Conservation (phyloP, 208 protist genomes). For the Trypanosoma scelopori region DNA sequence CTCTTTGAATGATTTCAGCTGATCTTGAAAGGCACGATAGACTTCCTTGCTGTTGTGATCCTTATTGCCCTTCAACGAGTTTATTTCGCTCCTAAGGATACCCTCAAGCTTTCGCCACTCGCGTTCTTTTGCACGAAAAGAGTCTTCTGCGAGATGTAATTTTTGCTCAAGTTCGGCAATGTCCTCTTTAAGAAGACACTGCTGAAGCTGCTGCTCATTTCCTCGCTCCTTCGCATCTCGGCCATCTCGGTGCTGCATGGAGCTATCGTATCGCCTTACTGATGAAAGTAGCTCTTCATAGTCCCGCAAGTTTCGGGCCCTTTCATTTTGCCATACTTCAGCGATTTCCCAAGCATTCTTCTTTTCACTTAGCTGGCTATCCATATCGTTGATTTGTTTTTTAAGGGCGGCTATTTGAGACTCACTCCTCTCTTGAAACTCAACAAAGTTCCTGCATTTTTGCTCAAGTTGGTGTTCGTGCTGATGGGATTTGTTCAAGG, state of each 20-base stretch:
- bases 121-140: conserved; percentile 62
- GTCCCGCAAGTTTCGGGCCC: conserved; percentile 45
- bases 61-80: conserved; percentile 28
- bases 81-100: conserved; percentile 38
- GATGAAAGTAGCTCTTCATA: conserved; percentile 46
- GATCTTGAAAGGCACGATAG: conserved; percentile 60
- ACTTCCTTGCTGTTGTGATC: conserved; percentile 40
- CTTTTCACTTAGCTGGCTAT: conserved; percentile 55
- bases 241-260: conserved; percentile 20
- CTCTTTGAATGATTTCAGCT: conserved; percentile 50
- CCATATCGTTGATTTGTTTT: conserved; percentile 39
- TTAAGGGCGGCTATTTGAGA: conserved; percentile 17
- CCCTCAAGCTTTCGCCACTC: conserved; percentile 50
- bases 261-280: conserved; percentile 27
- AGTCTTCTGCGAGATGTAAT: conserved; percentile 52
- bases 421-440: conserved; percentile 37
- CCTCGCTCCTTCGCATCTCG: conserved; percentile 28
- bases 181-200: conserved; percentile 68
- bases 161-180: conserved; percentile 70
- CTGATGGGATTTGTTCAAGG: conserved; percentile 45
- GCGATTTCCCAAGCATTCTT: conserved; percentile 39
- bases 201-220: conserved; percentile 36
- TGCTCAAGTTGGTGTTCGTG: conserved; percentile 72
- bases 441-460: conserved; percentile 54
- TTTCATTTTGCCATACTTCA: conserved; percentile 62